Evolutionary conservation across 768 basidiomycete genomes (phyloP).

Genomic region (Lactarius evosmus): DNA sequence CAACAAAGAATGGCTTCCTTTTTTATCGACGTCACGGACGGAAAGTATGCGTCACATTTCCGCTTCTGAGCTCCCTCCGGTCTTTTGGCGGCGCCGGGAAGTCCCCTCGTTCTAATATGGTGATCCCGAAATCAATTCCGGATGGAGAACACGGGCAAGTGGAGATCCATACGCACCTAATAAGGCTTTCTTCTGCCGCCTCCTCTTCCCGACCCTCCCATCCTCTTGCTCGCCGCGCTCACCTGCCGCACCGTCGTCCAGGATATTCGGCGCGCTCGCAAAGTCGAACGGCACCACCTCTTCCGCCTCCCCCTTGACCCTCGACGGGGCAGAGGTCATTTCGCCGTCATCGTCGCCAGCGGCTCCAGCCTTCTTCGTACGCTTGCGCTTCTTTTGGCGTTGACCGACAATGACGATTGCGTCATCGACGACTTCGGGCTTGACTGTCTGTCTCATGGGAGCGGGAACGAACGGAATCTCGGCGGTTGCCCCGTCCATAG

Average conservation of each 20-base stretch:
- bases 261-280: constrained; percentile 60
- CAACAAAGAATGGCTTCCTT: not conserved
- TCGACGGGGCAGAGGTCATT: constrained; percentile 20
- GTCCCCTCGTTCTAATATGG: constrained; percentile 30
- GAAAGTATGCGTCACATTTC: constrained; percentile 38
- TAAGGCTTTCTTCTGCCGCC: constrained; percentile 38
- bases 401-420: constrained; percentile 73
- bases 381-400: constrained; percentile 63
- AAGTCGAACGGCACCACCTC: constrained; percentile 60
- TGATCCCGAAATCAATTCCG: not conserved
- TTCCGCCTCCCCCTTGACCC: constrained; percentile 31
- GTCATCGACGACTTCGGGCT: constrained; percentile 46
- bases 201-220: constrained; percentile 32
- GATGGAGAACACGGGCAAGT: not conserved
- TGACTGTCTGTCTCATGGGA: constrained; percentile 45
- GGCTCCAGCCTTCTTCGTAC: constrained; percentile 37
- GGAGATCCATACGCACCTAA: constrained; percentile 32
- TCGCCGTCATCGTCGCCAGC: constrained; percentile 24
- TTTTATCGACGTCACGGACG: constrained; percentile 3
- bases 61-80: constrained; percentile 36
- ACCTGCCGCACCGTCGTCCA: constrained; percentile 53
- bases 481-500: constrained; percentile 43
- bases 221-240: constrained; percentile 35
- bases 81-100: constrained; percentile 36
- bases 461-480: constrained; percentile 81